Evolutionary conservation across 108 stramenopile genomes (phyloP), one percentile per base, ranked within the genome.

Genomic region (Halocafeteria seosinensis): DNA sequence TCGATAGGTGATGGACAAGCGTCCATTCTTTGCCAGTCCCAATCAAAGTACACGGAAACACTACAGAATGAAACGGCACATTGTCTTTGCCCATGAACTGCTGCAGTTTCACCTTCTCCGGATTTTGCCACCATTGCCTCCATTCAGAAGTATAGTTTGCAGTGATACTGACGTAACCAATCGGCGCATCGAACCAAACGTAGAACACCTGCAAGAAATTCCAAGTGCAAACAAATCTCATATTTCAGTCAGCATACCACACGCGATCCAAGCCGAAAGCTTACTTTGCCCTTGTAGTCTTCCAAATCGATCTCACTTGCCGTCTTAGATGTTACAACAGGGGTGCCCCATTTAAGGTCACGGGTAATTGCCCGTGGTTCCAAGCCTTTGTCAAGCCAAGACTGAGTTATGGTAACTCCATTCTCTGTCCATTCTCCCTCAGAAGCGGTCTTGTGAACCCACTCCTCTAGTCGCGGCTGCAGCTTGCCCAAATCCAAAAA

Each of bases 131-230:
- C 57, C 57, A 59, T 21, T 26, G 2, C 12, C 28, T 11, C 57
- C 57, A 59, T 5, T 55, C 53, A 5, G 5, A 31, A 3, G 28
- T 26, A 35, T 59, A 59, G 57, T 30, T 30, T 17, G 57, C 17
- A 17, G 57, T 59, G 13, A 59, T 59, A 21, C 11, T 17, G 12
- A 59, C 36, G 57, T 59, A 59, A 33, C 57, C 57, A 35, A 59
- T 59, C 34, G 57, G 57, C 12, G 57, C 57, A 35, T 59, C 57
- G 57, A n/a, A 59, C 57, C 57, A 59, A 33, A 59, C 57, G 57
- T 59, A 59, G 57, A 59, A 59, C 57, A 59, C 57, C 57, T 59
- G n/a, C n/a, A n/a, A n/a, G n/a, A n/a, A n/a, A n/a, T n/a, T n/a
- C n/a, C n/a, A n/a, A n/a, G n/a, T n/a, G n/a, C n/a, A n/a, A n/a